Evolutionary conservation across 148 eudicot species (phyloP), one percentile per base, ranked within the genome.

Genomic region (Rhododendron vialii): DNA sequence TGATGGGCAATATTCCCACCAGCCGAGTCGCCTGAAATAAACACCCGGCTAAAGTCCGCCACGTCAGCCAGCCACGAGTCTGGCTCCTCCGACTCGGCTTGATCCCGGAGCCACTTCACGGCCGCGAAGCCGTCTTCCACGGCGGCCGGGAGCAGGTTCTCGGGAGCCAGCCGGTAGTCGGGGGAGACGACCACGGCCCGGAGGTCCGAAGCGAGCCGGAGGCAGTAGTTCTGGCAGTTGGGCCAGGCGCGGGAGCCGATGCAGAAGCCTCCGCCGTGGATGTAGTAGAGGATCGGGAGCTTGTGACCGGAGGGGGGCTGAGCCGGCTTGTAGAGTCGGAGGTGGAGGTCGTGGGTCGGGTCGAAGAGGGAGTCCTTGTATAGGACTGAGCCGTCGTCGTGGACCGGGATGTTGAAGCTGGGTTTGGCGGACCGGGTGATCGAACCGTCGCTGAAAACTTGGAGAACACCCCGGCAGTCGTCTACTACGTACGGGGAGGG

Each of bases 221-320:
- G 84, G 79, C 94, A 93, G 83, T 88, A 92, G 91, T 93, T 93
- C 28, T 93, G 95, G 83, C 89, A 92, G 74, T 92, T 91, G 4
- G 95, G 95, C 95, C 95, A 93, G 18, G 94, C 82, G 11, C 95
- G 83, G 2, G 93, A 91, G 78, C 95, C 93, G 48, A 93, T 90
- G 90, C 95, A 93, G 82, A 92, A 93, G 47, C 95, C 95, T 3
- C 95, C 95, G 24, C 95, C 95, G 59, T 92, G 95, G 65, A 93
- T 90, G 86, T 92, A 93, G 87, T 88, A 93, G 74, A 92, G 88
- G 75, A 93, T 82, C 0, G 95, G 95, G 50, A 93, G 92, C 90
- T 89, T 91, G 38, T 83, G 0, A 1, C 9, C 2, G 92, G 63
- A 26, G 86, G 6, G 10, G 3, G 87, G 41, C 47, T 53, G 61